phyloP scores from a whole-genome alignment of 345 rosid genomes.

The Arabidopsis thaliana region TAIR10.1 NC_003070.9:11631001-11631500 shows the following conservation, averaged over 20 bases:
- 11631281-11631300: constrained; percentile 38
- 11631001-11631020: background rate
- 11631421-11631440: constrained; percentile 20
- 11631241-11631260: constrained; percentile 11
- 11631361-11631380: constrained; percentile 47
- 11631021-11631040: background rate
- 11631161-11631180: background rate
- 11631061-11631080: background rate
- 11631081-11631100: background rate
- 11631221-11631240: constrained; percentile 7
- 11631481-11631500: constrained; percentile 37
- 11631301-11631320: constrained; percentile 44
- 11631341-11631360: constrained; percentile 42
- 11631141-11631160: background rate
- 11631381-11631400: constrained; percentile 47
- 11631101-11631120: constrained; percentile 10
- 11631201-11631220: constrained; percentile 10
- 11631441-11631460: constrained; percentile 14
- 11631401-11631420: constrained; percentile 51
- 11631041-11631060: background rate
- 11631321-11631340: constrained; percentile 44
- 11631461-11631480: constrained; percentile 42
- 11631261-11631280: constrained; percentile 22
- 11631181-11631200: constrained; percentile 2
- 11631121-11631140: background rate